These are phyloP conservation scores for Tuber microsphaerosporum DNA, from an alignment of 495 filamentous ascomycete species.

Conservation along the genomic window DNA sequence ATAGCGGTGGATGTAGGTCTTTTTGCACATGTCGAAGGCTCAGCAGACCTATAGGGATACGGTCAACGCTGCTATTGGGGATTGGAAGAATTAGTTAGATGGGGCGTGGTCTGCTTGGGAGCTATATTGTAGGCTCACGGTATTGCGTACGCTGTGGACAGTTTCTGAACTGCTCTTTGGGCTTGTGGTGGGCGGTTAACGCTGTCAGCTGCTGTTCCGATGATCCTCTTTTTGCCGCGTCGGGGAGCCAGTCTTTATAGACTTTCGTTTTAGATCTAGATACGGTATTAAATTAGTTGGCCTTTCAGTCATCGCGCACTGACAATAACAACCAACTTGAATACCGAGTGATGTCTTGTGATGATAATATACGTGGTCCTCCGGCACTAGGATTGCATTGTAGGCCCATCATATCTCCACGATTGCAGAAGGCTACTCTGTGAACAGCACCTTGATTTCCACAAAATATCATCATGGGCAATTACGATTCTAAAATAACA, in stretches of 20 bases:
- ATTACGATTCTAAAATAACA: background rate
- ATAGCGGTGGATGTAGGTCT: constrained; percentile 46
- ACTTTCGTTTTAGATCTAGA: background rate
- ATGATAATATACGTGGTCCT: background rate
- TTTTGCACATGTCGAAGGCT: constrained; percentile 67
- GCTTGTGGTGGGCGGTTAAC: background rate
- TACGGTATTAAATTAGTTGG: background rate
- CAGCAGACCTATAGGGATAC: constrained; percentile 65
- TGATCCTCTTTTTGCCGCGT: no score
- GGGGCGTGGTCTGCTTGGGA: background rate
- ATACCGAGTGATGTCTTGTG: background rate
- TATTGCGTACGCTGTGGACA: background rate
- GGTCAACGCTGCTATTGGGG: constrained; percentile 57
- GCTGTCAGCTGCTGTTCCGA: background rate
- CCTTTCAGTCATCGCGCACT: background rate
- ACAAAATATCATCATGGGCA: background rate
- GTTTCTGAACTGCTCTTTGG: background rate
- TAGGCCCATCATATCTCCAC: background rate
- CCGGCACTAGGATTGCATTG: background rate
- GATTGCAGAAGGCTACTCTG: background rate
- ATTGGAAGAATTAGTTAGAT: constrained; percentile 42
- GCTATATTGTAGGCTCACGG: background rate
- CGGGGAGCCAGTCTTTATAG: background rate
- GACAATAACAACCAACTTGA: background rate
- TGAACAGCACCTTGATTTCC: background rate